Evolutionary conservation across 768 basidiomycete genomes (phyloP), one percentile per base, ranked within the genome.

Genomic region (Auricularia heimuer): DNA sequence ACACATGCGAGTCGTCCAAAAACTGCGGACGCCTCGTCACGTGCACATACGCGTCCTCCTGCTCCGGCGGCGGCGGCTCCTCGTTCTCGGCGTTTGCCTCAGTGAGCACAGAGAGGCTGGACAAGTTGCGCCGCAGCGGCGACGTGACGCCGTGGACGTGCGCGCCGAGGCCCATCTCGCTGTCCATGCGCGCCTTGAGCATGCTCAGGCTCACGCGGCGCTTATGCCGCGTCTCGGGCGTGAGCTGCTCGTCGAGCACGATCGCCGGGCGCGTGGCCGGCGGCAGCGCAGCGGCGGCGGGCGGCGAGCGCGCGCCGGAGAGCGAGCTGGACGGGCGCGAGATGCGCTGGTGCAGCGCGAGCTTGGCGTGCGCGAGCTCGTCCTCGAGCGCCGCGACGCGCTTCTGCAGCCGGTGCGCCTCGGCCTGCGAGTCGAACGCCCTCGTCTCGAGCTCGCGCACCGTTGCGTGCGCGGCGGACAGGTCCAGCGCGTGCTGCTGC

Each of bases 181-280:
- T 88, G 66, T 93, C 90, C 69, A 94, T 94, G 54, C 92, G 85
- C 24, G 90, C 92, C 71, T 92, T 93, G 62, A 95, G 83, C 90
- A 95, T 94, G 74, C 87, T 85, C 69, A 94, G 75, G 75, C 89
- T 91, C 69, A 92, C 85, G 69, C 85, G 83, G 64, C 92, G 87
- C 71, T 92, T 92, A 75, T 93, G 91, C 35, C 83, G 78, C 42
- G 88, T 87, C 74, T 91, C 89, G 0, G 88, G 82, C 6, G 88
- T 84, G 61, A 94, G 79, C 62, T 81, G 82, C 35, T 85, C 82
- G 66, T 92, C 90, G 64, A 90, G 83, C 3, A 85, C 80, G 1
- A 86, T 82, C 33, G 87, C 80, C 34, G 83, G 77, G 47, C 63
- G 65, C 18, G 82, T 71, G 78, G 69, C 67, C 68, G 70, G 64